These are phyloP conservation scores for Cytospora schulzeri DNA, from an alignment of 2,329 filamentous ascomycete species.

Conservation along the genomic window DNA sequence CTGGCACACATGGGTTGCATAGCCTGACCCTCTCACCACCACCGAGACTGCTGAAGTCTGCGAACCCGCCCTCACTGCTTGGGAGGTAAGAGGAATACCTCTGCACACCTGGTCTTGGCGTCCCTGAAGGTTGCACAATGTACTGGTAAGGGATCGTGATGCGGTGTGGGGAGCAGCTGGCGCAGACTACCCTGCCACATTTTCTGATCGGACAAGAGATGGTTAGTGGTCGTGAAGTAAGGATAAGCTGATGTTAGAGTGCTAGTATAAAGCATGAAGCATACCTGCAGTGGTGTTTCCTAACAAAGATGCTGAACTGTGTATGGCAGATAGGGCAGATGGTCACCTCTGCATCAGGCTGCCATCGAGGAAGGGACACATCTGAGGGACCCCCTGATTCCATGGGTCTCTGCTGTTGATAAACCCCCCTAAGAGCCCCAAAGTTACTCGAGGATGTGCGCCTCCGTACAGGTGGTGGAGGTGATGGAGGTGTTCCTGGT, in stretches of 20 bases:
- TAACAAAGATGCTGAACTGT: slow-evolving; percentile 80
- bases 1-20: slow-evolving; percentile 64
- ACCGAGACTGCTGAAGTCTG: slow-evolving; percentile 48
- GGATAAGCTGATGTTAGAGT: background rate
- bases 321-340: slow-evolving; percentile 82
- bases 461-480: slow-evolving; percentile 24
- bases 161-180: slow-evolving; percentile 85
- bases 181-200: slow-evolving; percentile 91
- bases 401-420: slow-evolving; percentile 14
- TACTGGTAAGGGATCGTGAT: slow-evolving; percentile 94
- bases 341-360: slow-evolving; percentile 81
- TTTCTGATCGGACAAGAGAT: slow-evolving; percentile 56
- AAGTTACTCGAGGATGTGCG: slow-evolving; percentile 24
- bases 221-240: slow-evolving; percentile 14
- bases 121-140: slow-evolving; percentile 76
- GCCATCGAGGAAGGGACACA: slow-evolving; percentile 75
- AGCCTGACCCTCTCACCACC: slow-evolving; percentile 62
- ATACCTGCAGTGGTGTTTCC: slow-evolving; percentile 90
- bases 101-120: slow-evolving; percentile 36
- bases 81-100: slow-evolving; percentile 44
- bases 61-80: slow-evolving; percentile 44
- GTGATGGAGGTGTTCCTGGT: slow-evolving; percentile 25
- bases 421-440: background rate
- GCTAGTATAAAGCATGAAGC: slow-evolving; percentile 37
- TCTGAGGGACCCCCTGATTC: slow-evolving; percentile 36